Evolutionary conservation across 768 basidiomycete species (phyloP), one percentile per base, ranked within the genome.

Genomic region (Suillus decipiens): DNA sequence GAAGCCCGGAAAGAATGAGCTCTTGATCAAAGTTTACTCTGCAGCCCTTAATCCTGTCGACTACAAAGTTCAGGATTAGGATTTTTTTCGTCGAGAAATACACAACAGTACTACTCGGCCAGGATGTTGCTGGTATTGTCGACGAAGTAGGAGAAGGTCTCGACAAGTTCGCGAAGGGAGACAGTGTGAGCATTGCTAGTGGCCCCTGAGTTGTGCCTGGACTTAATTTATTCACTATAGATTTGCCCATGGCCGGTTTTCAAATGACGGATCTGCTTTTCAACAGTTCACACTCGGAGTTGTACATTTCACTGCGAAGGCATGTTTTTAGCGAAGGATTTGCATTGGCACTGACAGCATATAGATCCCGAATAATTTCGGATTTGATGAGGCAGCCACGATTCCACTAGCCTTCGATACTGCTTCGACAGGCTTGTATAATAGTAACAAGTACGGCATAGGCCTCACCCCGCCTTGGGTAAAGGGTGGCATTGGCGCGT

Each of bases 391-490:
- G 22, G 82, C 79, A 3, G 70, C 81, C 2, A 80, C 84, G 0
- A 69, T 86, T 42, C 85, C 86, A 10, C 68, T 82, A 6, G 80
- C 70, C 0, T 70, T 85, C 15, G 77, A 79, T n/a, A 81, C 82
- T 1, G 82, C 84, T 3, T 75, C 78, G 19, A 69, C 79, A 17
- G 86, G 83, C 2, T 64, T 87, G 19, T 86, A 83, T 67, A 75
- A 65, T 51, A 42, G 66, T 53, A 47, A 68, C 50, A 43, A 74
- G 71, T 67, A 77, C 28, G 82, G 82, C 8, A 70, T 77, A 1
- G 78, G 75, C 15, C 70, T 85, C 12, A 69, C 68, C 10, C 71
- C 79, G 2, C 79, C 82, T 5, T 73, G 80, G 68, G 70, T 62
- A 2, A 56, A 71, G 6, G 71, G 67, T 0, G 76, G 75, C 24